Percentiles rank a stretch among this genome's conserved stretches.
Evolutionary conservation across 1,284 basidiomycete species (phyloP).

Genomic region (Rhodotorula sp.): DNA sequence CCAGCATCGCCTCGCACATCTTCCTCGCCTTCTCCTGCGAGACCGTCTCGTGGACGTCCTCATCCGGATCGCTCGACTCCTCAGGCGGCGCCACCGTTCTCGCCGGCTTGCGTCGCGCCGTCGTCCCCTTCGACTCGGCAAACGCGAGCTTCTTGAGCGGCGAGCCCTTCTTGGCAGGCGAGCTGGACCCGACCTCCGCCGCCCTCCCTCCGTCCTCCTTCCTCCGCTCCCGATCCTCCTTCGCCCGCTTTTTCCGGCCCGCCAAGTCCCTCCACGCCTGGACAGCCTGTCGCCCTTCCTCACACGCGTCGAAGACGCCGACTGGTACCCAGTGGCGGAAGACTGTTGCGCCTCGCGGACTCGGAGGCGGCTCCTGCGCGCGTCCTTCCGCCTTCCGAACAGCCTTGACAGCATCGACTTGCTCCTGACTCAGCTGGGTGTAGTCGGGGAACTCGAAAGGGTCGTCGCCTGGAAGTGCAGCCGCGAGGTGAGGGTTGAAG

Average conservation of each 20-base stretch:
- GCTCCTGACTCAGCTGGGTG: not conserved
- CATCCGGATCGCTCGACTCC: not conserved
- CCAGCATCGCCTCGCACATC: not conserved
- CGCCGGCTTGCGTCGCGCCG: not conserved
- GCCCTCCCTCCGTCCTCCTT: not conserved
- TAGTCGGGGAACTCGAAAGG: constrained; percentile 14
- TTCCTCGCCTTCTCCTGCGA: not conserved
- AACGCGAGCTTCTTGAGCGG: not conserved
- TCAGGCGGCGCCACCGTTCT: not conserved
- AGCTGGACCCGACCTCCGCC: not conserved
- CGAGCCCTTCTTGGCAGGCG: constrained; percentile 1
- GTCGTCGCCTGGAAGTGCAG: constrained; percentile 11
- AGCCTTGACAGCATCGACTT: not conserved
- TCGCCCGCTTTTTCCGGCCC: not conserved
- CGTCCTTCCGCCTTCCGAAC: not conserved
- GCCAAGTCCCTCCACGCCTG: constrained; percentile 1
- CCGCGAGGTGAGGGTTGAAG: constrained; percentile 1
- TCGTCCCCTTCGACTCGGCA: not conserved
- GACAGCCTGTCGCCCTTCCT: not conserved
- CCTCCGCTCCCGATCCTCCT: constrained; percentile 4
- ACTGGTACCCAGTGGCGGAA: constrained; percentile 24
- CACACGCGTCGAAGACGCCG: constrained; percentile 7
- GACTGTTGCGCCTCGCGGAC: not conserved
- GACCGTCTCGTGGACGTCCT: not conserved
- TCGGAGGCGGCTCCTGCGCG: not conserved